Evolutionary conservation across 495 filamentous ascomycete species (phyloP).

Genomic region (Podospora conica): DNA sequence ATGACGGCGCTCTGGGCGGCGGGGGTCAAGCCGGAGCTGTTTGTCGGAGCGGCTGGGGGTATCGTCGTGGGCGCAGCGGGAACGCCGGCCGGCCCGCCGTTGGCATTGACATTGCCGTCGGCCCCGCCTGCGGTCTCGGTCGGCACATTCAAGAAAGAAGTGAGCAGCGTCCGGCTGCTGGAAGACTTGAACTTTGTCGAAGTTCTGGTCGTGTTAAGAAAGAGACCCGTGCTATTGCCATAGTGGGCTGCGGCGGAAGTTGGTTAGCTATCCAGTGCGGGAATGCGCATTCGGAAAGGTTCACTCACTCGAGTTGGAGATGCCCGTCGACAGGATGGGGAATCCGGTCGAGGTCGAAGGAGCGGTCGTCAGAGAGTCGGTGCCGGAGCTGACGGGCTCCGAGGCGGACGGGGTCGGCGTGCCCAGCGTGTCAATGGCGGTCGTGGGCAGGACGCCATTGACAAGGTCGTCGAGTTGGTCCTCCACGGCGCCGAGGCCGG

Average conservation of each 20-base stretch:
- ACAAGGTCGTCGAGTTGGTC: conserved; percentile 21
- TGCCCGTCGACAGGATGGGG: conserved; percentile 32
- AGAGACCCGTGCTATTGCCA: conserved; percentile 34
- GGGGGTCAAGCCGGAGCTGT: conserved; percentile 23
- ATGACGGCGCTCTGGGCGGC: conserved; percentile 42
- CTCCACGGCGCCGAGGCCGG: conserved; percentile 13
- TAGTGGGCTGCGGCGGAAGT: conserved; percentile 29
- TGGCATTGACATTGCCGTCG: conserved; percentile 4
- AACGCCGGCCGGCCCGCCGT: conserved; percentile 4
- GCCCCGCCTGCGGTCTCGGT: conserved; percentile 13
- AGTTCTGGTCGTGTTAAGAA: conserved; percentile 27
- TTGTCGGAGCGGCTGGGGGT: not conserved
- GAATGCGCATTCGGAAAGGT: not conserved
- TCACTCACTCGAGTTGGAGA: conserved; percentile 37
- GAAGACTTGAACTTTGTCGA: conserved; percentile 18
- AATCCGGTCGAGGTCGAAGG: conserved; percentile 41
- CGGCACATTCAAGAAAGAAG: conserved; percentile 5
- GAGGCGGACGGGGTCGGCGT: not conserved
- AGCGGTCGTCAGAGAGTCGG: conserved; percentile 41
- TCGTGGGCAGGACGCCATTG: conserved; percentile 24
- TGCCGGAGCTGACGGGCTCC: conserved; percentile 12
- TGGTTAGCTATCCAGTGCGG: conserved; percentile 1
- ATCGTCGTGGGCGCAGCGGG: conserved; percentile 2
- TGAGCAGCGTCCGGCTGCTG: conserved; percentile 11
- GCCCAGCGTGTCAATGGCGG: conserved; percentile 2